Conservation (phyloP, 345 rosid genomes). For the Litchi chinensis region DNA sequence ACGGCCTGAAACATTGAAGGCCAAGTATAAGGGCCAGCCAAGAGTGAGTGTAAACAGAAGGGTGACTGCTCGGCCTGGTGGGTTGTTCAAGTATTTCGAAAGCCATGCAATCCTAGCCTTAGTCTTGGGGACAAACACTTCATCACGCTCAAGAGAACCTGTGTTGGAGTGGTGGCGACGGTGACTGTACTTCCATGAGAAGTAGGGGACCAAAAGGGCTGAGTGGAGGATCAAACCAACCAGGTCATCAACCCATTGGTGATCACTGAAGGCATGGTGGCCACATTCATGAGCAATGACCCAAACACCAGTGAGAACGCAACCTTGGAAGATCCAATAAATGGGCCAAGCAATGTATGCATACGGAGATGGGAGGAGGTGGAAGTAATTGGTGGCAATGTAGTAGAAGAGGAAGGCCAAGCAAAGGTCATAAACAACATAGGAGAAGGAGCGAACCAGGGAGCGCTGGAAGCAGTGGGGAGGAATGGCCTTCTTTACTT, state of each 20-base stretch:
- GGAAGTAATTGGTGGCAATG: slow-evolving; percentile 46
- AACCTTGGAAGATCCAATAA: slow-evolving; percentile 65
- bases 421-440: slow-evolving; percentile 45
- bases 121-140: slow-evolving; percentile 62
- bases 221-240: slow-evolving; percentile 68
- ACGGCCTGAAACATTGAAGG: slow-evolving; percentile 51
- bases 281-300: slow-evolving; percentile 75
- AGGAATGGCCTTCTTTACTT: slow-evolving; percentile 60
- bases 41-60: slow-evolving; percentile 40
- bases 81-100: slow-evolving; percentile 46
- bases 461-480: slow-evolving; percentile 67
- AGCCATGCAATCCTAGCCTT: slow-evolving; percentile 36
- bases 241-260: slow-evolving; percentile 55
- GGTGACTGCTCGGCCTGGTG: slow-evolving; percentile 41
- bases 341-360: slow-evolving; percentile 54
- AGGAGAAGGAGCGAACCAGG: slow-evolving; percentile 59
- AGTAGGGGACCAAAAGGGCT: slow-evolving; percentile 55
- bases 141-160: slow-evolving; percentile 62
- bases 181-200: slow-evolving; percentile 72
- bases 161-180: slow-evolving; percentile 78
- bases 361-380: slow-evolving; percentile 40
- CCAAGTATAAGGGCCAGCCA: slow-evolving; percentile 53
- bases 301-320: slow-evolving; percentile 60
- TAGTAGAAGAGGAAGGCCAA: slow-evolving; percentile 39
- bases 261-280: slow-evolving; percentile 70